Evolutionary conservation across 2,329 filamentous ascomycete species (phyloP), one percentile per base, ranked within the genome.

Genomic region (Alternaria angustiovoidea): DNA sequence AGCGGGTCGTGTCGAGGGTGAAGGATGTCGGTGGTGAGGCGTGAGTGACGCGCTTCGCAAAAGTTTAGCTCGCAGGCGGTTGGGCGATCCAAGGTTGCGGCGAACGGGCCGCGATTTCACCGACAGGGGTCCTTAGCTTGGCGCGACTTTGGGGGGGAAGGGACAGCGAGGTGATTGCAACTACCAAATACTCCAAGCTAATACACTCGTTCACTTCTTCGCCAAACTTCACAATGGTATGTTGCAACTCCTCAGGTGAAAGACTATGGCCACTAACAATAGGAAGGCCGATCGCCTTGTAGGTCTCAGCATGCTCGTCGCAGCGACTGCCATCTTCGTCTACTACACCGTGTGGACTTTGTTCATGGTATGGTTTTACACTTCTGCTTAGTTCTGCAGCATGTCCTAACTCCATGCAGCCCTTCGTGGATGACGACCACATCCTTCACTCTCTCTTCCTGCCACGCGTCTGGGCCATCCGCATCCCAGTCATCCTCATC

Each of bases 301-400:
- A 70, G 90, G 90, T 81, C 85, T 90, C 81, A 87, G 86, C 80
- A 92, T 92, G 90, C 88, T 92, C 79, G 83, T 91, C 80, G 84
- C 86, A 83, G 89, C 90, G 73, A 89, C 89, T 67, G 84, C 86
- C 73, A 87, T 92, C 78, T 92, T 92, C 79, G 84, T 91, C 74
- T 99, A 99, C 87, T 99, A 99, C 84, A 95, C 93, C 66, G 88
- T 97, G 81, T 99, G 95, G 95, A 97, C 95, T 28, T 86, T 99
- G 67, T 86, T 98, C 69, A 98, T 99, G 92, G 95, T 97, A 87
- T 60, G 82, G 14, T 26, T 8, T 38, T 7, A 24, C n/a, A 42
- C n/a, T 1, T n/a, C 20, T 24, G 26, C 18, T 42, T 38, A 7
- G 44, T 8, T 24, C 24, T 28, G 12, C 3, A 11, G 14, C 30